Evolutionary conservation across 257 asterid species (phyloP), one percentile per base, ranked within the genome.

Genomic region (Eustoma russellianum): DNA sequence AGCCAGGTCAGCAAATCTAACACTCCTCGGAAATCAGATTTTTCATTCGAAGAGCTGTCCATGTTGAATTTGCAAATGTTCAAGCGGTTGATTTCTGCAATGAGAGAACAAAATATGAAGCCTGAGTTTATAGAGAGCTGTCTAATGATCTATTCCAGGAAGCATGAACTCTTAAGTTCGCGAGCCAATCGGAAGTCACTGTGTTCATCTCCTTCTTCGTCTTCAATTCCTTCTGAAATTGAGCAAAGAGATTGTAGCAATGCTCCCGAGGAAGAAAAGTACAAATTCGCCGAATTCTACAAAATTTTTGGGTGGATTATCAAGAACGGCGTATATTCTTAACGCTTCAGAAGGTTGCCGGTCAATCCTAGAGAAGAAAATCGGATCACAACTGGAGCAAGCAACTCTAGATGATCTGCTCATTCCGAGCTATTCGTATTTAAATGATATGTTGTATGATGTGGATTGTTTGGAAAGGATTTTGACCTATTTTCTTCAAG

Each of bases 401-500:
- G 96, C 97, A 9, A 77, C 83, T 9, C 61, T 90, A 48, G 97
- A 90, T 58, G 96, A 90, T 74, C 75, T 90, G 33, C 65, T 90
- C 28, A 78, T 90, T 62, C 97, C 97, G 49, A 90, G 97, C 68
- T 90, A 83, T 67, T 90, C 97, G 5, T 86, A 86, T 70, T 66
- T 86, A 77, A 86, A 73, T 15, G 97, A 90, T 44, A 90, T 96
- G 30, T 47, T 90, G 51, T 90, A 90, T 57, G 97, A 90, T 40
- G 94, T 90, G 17, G 91, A 86, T 28, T 86, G 94, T 48, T 91
- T 86, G 47, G 93, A 81, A 73, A 79, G 94, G 67, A 86, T 90
- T 67, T 59, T 90, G 65, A 73, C 66, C 7, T 71, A 66, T 53
- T 90, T 83, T 57, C 75, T 86, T 0, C 58, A 68, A 30, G 85